These are phyloP conservation scores for Inonotus obliquus DNA, from an alignment of 1,284 basidiomycete genomes.

Conservation along the genomic window DNA sequence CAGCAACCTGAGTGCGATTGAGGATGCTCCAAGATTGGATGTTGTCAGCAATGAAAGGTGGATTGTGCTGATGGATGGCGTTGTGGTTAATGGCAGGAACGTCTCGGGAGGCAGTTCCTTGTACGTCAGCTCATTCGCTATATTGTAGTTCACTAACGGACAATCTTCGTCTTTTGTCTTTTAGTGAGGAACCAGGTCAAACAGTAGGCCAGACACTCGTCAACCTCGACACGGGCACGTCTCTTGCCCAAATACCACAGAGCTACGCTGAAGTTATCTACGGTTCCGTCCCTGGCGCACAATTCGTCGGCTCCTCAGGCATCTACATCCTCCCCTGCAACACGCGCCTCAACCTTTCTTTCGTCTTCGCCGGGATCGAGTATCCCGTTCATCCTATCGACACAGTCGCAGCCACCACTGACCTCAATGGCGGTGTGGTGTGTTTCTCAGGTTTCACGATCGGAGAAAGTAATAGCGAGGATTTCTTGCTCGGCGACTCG, in stretches of 20 bases:
- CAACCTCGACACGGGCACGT: conserved; percentile 20
- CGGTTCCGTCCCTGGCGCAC: conserved; percentile 17
- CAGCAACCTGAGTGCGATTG: conserved; percentile 4
- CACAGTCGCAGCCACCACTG: conserved; percentile 14
- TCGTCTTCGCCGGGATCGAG: conserved; percentile 16
- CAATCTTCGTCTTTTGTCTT: background rate
- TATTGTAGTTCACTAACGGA: background rate
- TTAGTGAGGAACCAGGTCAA: conserved; percentile 8
- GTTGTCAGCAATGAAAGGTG: conserved; percentile 18
- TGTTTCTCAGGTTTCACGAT: conserved; percentile 16
- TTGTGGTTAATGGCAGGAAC: conserved; percentile 18
- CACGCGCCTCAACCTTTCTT: conserved; percentile 15
- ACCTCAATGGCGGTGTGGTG: conserved; percentile 4
- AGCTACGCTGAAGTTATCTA: conserved; percentile 18
- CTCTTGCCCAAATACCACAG: conserved; percentile 16
- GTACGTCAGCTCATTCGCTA: background rate
- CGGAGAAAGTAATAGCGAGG: conserved; percentile 9
- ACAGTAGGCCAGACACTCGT: conserved; percentile 15
- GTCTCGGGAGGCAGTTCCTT: conserved; percentile 12
- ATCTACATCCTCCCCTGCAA: conserved; percentile 19
- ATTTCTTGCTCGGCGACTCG: conserved; percentile 18
- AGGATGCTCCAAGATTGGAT: background rate
- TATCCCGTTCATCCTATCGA: conserved; percentile 20
- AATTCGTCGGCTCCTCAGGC: conserved; percentile 11
- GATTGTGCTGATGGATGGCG: conserved; percentile 18